Base-by-base conservation (phyloP, 345 rosid species). In the Cardamine resedifolia region DNA sequence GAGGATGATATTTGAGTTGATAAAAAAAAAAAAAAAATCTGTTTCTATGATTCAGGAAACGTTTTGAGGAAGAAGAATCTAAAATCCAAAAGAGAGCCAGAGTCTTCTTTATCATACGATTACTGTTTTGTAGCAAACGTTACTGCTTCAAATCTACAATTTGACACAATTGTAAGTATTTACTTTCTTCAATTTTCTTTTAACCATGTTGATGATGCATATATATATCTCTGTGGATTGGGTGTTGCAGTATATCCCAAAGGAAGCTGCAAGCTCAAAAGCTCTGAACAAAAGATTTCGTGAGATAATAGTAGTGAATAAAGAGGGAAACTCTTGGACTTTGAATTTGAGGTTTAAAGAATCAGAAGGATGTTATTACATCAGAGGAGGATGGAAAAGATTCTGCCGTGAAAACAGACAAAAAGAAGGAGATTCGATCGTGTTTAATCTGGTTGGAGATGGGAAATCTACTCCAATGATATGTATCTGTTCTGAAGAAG, bases 301-400 rank as follows among this genome's bases (percentile, higher is more conserved):
- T 1, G 4, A 68, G 65, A 53, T 75, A 66, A 45, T 33, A 20
- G 3, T 19, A 45, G 64, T 62, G 49, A 75, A 75, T 41, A 6
- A 60, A 75, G 74, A 75, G 10, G 79, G 79, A 61, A 34, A 41
- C 3, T 61, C 74, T 0, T 75, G 79, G 74, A 53, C 30, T 27
- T 28, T 75, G 7, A 27, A 4, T 1, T 26, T 68, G 33, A 33
- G 24, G 2, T 33, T 3, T 44, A 43, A 1, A 30, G 27, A 38
- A 49, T 30, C 49, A 43, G 24, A 5, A 1, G 15, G 30, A 36
- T 1, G 24, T 4, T 68, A 21, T 68, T 51, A 60, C 64, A 75
- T 75, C 12, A 34, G 24, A 12, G 50, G 65, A 53, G 66, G 74
- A 5, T 76, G 79, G 79, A 63, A 5, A 56, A 33, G 45, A 3